Evolutionary conservation across 352 stramenopile species (phyloP), one percentile per base, ranked within the genome.

Genomic region (Plasmopara muralis): DNA sequence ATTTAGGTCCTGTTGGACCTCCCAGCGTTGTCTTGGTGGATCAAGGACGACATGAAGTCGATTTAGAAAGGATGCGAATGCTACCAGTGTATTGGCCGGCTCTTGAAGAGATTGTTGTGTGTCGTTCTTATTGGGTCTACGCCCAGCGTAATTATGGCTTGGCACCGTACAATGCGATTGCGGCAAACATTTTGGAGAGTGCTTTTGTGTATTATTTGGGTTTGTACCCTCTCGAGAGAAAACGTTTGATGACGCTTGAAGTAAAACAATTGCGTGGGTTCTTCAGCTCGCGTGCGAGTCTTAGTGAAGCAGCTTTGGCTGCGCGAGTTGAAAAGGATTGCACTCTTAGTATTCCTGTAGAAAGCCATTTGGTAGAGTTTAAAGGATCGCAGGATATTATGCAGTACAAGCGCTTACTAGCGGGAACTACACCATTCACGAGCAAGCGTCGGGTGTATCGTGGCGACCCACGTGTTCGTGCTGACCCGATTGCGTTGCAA

Each of bases 301-400:
- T 60, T 0, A 72, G 41, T 44, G 64, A 72, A 35, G 59, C 60
- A 9, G 55, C 60, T 41, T 43, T 68, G 25, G 50, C 65, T 42
- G 43, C 57, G 56, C 50, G 65, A 18, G 55, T 68, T 6, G 61
- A 72, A 45, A 81, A 77, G 43, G 61, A 72, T 20, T 87, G 75
- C 38, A 69, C 71, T 15, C 52, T 92, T 46, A 89, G 70, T 40
- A 66, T 92, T 9, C 81, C 81, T 7, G 71, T 89, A 10, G 78
- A 89, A 60, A 75, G 79, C 0, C 78, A 92, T 31, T 53, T 92
- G n/a, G 81, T 92, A 12, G 81, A 92, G 55, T 79, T 92, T 42
- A 92, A 92, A 54, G 76, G 76, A 0, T 63, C 69, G 2, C 54
- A 87, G 39, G 81, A 92, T 31, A 87, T 90, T 41, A 83, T 87